These are phyloP conservation scores for Solanum appendiculatum DNA, from an alignment of 257 asterid genomes.

Conservation along the genomic window DNA sequence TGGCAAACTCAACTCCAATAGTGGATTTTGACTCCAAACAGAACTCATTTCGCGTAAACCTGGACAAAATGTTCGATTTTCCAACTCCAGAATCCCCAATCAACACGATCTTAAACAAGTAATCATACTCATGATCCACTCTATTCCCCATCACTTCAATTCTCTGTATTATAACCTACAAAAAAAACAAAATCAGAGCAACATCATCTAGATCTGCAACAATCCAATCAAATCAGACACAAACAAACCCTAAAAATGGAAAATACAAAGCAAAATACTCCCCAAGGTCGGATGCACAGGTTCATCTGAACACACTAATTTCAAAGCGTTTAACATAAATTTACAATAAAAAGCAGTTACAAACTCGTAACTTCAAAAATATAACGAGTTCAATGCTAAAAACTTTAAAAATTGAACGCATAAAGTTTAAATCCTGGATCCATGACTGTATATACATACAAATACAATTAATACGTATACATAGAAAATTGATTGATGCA, in stretches of 20 bases:
- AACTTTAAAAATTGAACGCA: neutral
- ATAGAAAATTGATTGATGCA: neutral
- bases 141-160: neutral
- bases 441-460: neutral
- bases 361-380: neutral
- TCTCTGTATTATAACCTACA: neutral
- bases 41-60: slow-evolving; percentile 1
- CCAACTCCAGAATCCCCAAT: neutral
- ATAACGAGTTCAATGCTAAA: neutral
- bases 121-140: slow-evolving; percentile 1
- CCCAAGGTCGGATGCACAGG: neutral
- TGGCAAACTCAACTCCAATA: neutral
- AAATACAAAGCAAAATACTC: neutral
- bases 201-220: neutral
- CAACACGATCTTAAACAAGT: neutral
- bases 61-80: neutral
- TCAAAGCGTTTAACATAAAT: neutral
- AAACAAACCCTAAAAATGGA: neutral
- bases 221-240: neutral
- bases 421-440: neutral
- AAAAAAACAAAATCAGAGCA: neutral
- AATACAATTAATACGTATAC: neutral
- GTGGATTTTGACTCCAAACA: neutral
- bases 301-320: neutral
- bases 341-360: neutral